Evolutionary conservation across 1,284 basidiomycete genomes (phyloP), one percentile per base, ranked within the genome.

Genomic region (Ustilago esculenta): DNA sequence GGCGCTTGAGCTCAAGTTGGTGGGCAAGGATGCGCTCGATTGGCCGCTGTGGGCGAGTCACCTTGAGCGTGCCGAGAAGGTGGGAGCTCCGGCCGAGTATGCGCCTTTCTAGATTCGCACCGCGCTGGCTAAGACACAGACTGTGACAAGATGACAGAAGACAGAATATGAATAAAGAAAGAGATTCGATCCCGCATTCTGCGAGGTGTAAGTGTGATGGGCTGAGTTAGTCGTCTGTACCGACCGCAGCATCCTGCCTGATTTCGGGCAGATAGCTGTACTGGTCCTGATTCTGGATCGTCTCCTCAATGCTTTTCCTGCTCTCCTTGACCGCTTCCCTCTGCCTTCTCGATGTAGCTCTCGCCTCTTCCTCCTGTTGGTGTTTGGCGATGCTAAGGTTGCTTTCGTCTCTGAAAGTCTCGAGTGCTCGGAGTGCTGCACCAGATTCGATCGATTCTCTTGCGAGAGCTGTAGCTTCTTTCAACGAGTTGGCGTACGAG

Each of bases 181-280:
- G n/a, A n/a, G n/a, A n/a, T n/a, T n/a, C n/a, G n/a, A n/a, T n/a
- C n/a, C n/a, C n/a, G n/a, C n/a, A n/a, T n/a, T n/a, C n/a, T n/a
- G n/a, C n/a, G n/a, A n/a, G n/a, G n/a, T n/a, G n/a, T n/a, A n/a
- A n/a, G n/a, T n/a, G n/a, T n/a, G n/a, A n/a, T 29, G 27, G 27
- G 27, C 27, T 29, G 27, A 29, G 11, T 39, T 36, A 69, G 14
- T 66, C 68, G 39, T 74, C 65, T 4, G 72, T 75, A 1, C 72
- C 69, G 34, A 75, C 72, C 7, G 61, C 56, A 0, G 63, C 69
- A 15, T 75, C 72, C 23, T 66, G 65, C 17, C 65, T 25, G 32
- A 68, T 72, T 30, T 69, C 69, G 23, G 72, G 72, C 11, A 72
- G 47, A 46, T 75, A 75, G 5, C 51, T 50, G 43, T 69, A 75